Evolutionary conservation across 768 basidiomycete species (phyloP), one percentile per base, ranked within the genome.

Genomic region (Suillus alpinus): DNA sequence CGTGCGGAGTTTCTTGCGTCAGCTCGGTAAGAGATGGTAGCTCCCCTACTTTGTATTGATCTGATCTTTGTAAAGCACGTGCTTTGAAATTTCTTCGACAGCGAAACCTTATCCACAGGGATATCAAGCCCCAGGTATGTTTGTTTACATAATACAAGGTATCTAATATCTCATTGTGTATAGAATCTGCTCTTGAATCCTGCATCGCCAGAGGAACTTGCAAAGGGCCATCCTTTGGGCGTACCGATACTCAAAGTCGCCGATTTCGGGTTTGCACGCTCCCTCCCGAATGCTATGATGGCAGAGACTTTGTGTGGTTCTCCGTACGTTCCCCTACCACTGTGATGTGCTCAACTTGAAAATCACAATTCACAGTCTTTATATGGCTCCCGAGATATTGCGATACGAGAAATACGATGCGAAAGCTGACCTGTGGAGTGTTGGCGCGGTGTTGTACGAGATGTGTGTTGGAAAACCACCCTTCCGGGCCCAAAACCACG

Each of bases 331-430:
- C 36, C 8, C 55, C 49, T 55, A 31, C 6, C 23, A 47, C n/a
- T 50, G 9, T 32, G 56, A 43, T 26, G 1, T 50, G 29, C 23
- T 34, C 10, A 32, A 18, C 3, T 47, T 49, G 53, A 55, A 20
- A 12, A 39, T 56, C 50, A 34, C 56, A 64, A 26, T 20, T 7
- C 34, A 6, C 59, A 95, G 94, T 52, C 76, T 99, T 34, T 99
- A 99, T 77, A 99, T 98, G 97, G 97, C 97, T 0, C 97, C 97
- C 0, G 97, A 99, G 75, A 98, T 99, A 67, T 78, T 99, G 12
- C 86, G 92, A 16, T 97, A 97, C 72, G 90, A 98, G 76, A 95
- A 95, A 71, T 98, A 99, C 74, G 95, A 97, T 72, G 95, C 95
- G 20, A 96, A 94, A 72, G 97, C 93, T 12, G 97, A 99, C 71